These are phyloP conservation scores for Epichloe sp. DNA, from an alignment of 2,329 filamentous ascomycete species.

Conservation along the genomic window DNA sequence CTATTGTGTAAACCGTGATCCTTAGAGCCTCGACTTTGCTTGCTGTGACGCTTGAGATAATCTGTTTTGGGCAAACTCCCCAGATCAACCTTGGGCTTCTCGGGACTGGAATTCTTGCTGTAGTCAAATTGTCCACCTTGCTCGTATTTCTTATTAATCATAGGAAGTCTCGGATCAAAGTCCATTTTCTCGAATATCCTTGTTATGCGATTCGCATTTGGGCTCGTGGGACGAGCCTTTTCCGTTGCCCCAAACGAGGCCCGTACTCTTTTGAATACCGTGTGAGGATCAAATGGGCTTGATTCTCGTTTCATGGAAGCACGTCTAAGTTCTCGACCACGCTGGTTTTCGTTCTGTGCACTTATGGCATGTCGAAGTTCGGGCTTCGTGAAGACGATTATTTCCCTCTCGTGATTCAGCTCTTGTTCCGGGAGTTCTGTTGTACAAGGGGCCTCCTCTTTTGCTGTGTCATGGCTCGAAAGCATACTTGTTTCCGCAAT, in stretches of 20 bases:
- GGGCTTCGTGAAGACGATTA: slow-evolving; percentile 41
- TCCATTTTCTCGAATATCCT: slow-evolving; percentile 42
- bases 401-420: slow-evolving; percentile 12
- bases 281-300: slow-evolving; percentile 45
- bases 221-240: slow-evolving; percentile 10
- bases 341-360: slow-evolving; percentile 29
- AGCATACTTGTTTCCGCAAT: slow-evolving; percentile 1
- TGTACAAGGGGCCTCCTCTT: slow-evolving; percentile 8
- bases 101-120: slow-evolving; percentile 19
- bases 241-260: slow-evolving; percentile 26
- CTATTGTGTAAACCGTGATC: slow-evolving; percentile 10
- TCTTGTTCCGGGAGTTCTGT: slow-evolving; percentile 8
- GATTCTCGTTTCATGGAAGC: slow-evolving; percentile 33
- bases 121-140: slow-evolving; percentile 41
- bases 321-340: slow-evolving; percentile 18
- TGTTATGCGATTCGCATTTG: slow-evolving; percentile 20
- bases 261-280: slow-evolving; percentile 46
- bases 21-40: slow-evolving; percentile 24
- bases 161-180: slow-evolving; percentile 38
- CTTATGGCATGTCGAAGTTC: slow-evolving; percentile 46
- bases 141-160: slow-evolving; percentile 46
- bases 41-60: slow-evolving; percentile 35
- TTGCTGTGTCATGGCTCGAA: slow-evolving; percentile 3
- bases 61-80: slow-evolving; percentile 31
- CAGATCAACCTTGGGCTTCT: slow-evolving; percentile 16